Percentiles rank a stretch among this genome's conserved stretches.
Conservation (phyloP, 1,284 basidiomycete genomes). For the Sanghuangporus baumii region DNA sequence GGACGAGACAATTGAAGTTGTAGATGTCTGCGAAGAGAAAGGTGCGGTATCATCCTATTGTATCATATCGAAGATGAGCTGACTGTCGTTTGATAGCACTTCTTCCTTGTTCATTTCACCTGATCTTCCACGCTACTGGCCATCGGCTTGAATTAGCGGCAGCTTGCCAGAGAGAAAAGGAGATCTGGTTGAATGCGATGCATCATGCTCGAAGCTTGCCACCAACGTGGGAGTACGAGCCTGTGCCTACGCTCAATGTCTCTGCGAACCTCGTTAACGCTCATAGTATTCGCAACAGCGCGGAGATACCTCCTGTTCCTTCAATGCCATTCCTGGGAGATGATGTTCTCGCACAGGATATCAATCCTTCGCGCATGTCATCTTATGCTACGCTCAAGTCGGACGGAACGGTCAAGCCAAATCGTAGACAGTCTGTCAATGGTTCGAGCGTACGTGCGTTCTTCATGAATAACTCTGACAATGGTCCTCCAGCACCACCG, state of each 20-base stretch:
- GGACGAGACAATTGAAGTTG: slow-evolving; percentile 51
- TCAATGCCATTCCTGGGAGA: slow-evolving; percentile 3
- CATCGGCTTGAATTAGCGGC: slow-evolving; percentile 64
- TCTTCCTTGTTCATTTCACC: slow-evolving; percentile 74
- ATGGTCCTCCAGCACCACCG: slow-evolving; percentile 40
- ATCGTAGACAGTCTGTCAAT: slow-evolving; percentile 11
- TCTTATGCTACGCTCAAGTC: slow-evolving; percentile 10
- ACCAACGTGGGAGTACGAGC: slow-evolving; percentile 51
- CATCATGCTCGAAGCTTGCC: slow-evolving; percentile 36
- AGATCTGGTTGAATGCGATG: slow-evolving; percentile 73
- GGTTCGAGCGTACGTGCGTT: slow-evolving; percentile 13
- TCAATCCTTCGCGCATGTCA: not conserved
- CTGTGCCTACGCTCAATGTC: slow-evolving; percentile 45
- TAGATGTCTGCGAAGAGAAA: slow-evolving; percentile 66
- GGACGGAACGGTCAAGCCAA: slow-evolving; percentile 7
- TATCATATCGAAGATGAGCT: slow-evolving; percentile 14
- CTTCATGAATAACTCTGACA: slow-evolving; percentile 26
- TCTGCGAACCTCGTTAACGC: slow-evolving; percentile 12
- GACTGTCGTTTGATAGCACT: slow-evolving; percentile 42
- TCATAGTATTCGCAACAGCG: not conserved
- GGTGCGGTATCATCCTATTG: slow-evolving; percentile 32
- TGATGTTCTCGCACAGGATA: not conserved
- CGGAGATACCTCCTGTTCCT: slow-evolving; percentile 9
- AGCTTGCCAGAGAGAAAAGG: slow-evolving; percentile 77
- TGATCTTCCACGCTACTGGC: slow-evolving; percentile 47